phyloP scores from a whole-genome alignment of 2,329 filamentous ascomycete species.

The Raffaelea arxii region DNA sequence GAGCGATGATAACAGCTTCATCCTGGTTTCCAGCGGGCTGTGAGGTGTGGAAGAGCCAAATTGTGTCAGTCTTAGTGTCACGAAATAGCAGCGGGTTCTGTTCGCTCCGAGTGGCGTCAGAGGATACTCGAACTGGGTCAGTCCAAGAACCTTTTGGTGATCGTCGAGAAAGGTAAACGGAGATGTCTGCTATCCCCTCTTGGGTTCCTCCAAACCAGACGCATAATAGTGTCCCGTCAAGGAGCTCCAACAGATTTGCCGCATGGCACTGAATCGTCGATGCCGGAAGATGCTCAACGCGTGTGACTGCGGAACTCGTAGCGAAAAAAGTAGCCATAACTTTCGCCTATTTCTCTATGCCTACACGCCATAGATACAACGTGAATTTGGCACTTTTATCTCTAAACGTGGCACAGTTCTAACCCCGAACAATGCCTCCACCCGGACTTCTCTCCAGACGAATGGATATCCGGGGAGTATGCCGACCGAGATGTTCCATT shows the following conservation, averaged over 20 bases:
- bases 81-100: constrained; percentile 34
- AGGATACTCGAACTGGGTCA: constrained; percentile 24
- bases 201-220: constrained; percentile 36
- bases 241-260: constrained; percentile 31
- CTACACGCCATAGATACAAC: too few relatives aligned
- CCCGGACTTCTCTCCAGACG: too few relatives aligned
- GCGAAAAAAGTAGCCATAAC: too few relatives aligned
- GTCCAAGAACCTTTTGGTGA: constrained; percentile 18
- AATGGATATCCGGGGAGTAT: too few relatives aligned
- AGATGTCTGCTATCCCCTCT: constrained; percentile 33
- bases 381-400: too few relatives aligned
- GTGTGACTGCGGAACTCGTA: neutral
- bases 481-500: too few relatives aligned
- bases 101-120: constrained; percentile 29
- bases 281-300: constrained; percentile 19
- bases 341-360: too few relatives aligned
- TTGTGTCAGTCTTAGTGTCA: constrained; percentile 20
- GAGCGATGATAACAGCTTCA: constrained; percentile 26
- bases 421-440: too few relatives aligned
- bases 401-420: too few relatives aligned
- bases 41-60: constrained; percentile 35
- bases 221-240: constrained; percentile 29
- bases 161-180: constrained; percentile 30
- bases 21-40: constrained; percentile 35
- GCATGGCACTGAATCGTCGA: constrained; percentile 33